Evolutionary conservation across 2,329 filamentous ascomycete genomes (phyloP), one percentile per base, ranked within the genome.

Genomic region (Penicillium sp.): DNA sequence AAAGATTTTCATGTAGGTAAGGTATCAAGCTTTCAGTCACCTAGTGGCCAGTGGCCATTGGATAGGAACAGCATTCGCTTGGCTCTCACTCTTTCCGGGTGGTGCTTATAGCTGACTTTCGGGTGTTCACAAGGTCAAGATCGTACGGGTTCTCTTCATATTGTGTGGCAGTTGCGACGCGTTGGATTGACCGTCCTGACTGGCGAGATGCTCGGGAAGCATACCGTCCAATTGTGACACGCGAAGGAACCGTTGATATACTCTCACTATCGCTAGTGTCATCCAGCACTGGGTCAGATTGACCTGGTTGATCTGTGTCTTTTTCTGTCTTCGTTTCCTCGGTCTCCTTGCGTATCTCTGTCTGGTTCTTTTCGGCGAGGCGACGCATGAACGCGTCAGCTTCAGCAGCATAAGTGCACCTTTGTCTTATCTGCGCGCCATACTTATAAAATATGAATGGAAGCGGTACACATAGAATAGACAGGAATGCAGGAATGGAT

Each of bases 401-500:
- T 39, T 73, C 63, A 15, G 64, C 69, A 18, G 70, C 64, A 47
- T 64, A 75, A 46, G 69, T 71, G 52, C 71, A 74, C 37, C 65
- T 66, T 52, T 68, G 64, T 9, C 73, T 64, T 27, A 75, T 69
- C 15, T 47, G 44, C 7, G 67, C 56, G 8, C 72, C 73, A 50
- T 73, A 73, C 46, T 66, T 67, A 55, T 74, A 74, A 51, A 75
- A 72, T 10, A 75, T 55, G 46, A 75, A 71, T 1, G 72, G 72
- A 24, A 75, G 72, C 0, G 73, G 73, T 8, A 74, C 62, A 24
- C 73, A 75, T 0, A 66, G 66, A 7, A 77, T 55, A 0, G 75
- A 72, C 23, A 78, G 54, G 52, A 78, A 78, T 0, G 69, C 77
- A 0, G 74, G 74, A 17, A 79, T 66, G 15, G 68, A 73, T 7